phyloP scores from a whole-genome alignment of 164 flowering plant genomes.

The Dillenia suffruticosa region DNA sequence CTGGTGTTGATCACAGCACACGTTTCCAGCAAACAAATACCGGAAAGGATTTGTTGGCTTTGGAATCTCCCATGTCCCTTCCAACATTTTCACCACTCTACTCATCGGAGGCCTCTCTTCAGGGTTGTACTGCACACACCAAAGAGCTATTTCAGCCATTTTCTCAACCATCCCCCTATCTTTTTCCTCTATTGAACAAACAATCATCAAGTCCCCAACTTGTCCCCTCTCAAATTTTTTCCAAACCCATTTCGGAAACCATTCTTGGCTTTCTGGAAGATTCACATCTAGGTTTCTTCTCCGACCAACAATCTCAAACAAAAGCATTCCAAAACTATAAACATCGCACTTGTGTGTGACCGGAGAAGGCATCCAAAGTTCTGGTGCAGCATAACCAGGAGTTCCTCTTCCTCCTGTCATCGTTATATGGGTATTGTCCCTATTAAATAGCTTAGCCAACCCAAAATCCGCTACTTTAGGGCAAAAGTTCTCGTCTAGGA shows the following conservation, averaged over 20 bases:
- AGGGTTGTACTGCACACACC: conserved; percentile 17
- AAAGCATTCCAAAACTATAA: conserved; percentile 24
- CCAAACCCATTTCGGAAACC: conserved; percentile 23
- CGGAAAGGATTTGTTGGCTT: conserved; percentile 11
- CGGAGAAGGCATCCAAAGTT: conserved; percentile 19
- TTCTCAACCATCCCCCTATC: conserved; percentile 11
- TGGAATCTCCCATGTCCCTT: conserved; percentile 17
- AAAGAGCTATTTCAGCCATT: conserved; percentile 11
- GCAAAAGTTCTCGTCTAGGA: conserved; percentile 12
- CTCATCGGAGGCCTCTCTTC: conserved; percentile 18
- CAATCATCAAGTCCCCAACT: conserved; percentile 1
- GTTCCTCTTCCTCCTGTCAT: conserved; percentile 22
- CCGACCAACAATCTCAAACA: conserved; percentile 23
- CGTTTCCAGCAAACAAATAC: not conserved
- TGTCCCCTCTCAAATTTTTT: conserved; percentile 7
- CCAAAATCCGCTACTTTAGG: conserved; percentile 27
- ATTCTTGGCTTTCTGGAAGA: conserved; percentile 17
- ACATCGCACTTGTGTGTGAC: conserved; percentile 22
- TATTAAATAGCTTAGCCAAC: conserved; percentile 22
- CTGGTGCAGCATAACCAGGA: conserved; percentile 25
- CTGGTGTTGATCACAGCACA: too few relatives aligned
- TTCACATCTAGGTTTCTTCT: conserved; percentile 14
- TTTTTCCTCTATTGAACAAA: conserved; percentile 6
- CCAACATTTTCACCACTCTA: conserved; percentile 20
- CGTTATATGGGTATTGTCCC: conserved; percentile 15